Evolutionary conservation across 352 stramenopile species (phyloP).

Genomic region (Pythium myriotylum): DNA sequence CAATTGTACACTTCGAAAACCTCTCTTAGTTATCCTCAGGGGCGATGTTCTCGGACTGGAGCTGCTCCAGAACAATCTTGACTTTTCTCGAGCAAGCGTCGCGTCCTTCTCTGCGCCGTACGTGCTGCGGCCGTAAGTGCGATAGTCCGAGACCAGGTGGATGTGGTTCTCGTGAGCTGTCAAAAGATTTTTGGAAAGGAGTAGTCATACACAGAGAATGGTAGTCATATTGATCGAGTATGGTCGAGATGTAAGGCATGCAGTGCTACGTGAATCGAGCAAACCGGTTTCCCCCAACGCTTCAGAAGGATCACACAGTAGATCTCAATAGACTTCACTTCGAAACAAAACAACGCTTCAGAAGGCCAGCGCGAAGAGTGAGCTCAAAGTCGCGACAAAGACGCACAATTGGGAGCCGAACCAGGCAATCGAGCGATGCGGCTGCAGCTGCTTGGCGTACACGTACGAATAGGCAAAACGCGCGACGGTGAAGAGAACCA

Average conservation of each 20-base stretch:
- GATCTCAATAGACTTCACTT: too few species aligned
- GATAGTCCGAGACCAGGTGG: slow-evolving; percentile 86
- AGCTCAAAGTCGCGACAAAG: too few species aligned
- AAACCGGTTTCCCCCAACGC: too few species aligned
- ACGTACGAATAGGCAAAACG: slow-evolving; percentile 44
- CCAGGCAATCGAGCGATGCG: slow-evolving; percentile 40
- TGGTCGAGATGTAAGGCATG: too few species aligned
- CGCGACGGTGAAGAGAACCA: slow-evolving; percentile 40
- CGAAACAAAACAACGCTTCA: too few species aligned
- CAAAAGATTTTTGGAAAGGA: too few species aligned
- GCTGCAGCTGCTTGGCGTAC: slow-evolving; percentile 48
- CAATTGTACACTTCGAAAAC: too few species aligned
- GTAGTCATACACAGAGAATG: too few species aligned
- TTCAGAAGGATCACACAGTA: too few species aligned
- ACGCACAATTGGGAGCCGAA: slow-evolving; percentile 2
- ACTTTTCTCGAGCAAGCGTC: slow-evolving; percentile 80
- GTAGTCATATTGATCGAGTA: too few species aligned
- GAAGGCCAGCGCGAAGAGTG: too few species aligned
- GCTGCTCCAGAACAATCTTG: slow-evolving; percentile 74
- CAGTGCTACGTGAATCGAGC: too few species aligned
- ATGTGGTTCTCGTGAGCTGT: slow-evolving; percentile 82
- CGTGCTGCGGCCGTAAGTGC: slow-evolving; percentile 78
- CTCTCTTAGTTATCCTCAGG: slow-evolving; percentile 54
- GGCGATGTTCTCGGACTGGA: slow-evolving; percentile 70
- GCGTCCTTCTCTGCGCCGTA: slow-evolving; percentile 86